Base-by-base conservation (phyloP, 2,329 filamentous ascomycete genomes). In the Ophidiomyces ophidiicola region DNA sequence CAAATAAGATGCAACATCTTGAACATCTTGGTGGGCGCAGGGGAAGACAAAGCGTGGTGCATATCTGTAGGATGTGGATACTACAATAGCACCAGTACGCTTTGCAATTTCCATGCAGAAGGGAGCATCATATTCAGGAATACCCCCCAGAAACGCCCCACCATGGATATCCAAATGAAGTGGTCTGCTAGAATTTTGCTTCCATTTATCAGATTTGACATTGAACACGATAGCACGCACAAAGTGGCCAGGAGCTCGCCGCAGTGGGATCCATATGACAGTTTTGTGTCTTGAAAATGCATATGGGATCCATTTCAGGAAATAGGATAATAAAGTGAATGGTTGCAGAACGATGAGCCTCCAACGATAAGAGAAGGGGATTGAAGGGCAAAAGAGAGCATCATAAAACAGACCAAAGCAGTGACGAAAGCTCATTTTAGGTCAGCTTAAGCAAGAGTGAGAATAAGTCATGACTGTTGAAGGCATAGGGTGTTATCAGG, bases 141-240 rank as follows among this genome's bases (percentile, higher is more conserved):
- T 43, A 14, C 62, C 67, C 17, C 61, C 63, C 8, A 69, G 48
- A 48, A 67, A 68, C 12, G 47, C 64, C 2, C 66, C 65, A 18
- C 59, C 56, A 42, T 70, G 66, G 23, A 66, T 56, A 38, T 67
- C 57, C 30, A 69, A 50, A 43, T 68, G 66, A 3, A 70, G 48
- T 0, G 66, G 66, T 15, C 61, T 52, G 8, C 28, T 15, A 4
- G 28, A 17, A 7, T 3, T 4, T 6, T 14, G 7, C 18, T 31
- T 20, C 21, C 21, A 10, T 20, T n/a, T 12, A 17, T 41, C 31
- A 7, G n/a, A 26, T 34, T 12, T 28, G 5, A 50, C 45, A n/a
- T 55, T 51, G 48, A 62, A 65, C 11, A 66, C 46, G 7, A 66
- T 43, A 2, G 53, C 53, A 2, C 60, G 56, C 2, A 60, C 34